Base-by-base conservation (phyloP, 2,329 filamentous ascomycete genomes). In the Fusarium tjaetaba region DNA sequence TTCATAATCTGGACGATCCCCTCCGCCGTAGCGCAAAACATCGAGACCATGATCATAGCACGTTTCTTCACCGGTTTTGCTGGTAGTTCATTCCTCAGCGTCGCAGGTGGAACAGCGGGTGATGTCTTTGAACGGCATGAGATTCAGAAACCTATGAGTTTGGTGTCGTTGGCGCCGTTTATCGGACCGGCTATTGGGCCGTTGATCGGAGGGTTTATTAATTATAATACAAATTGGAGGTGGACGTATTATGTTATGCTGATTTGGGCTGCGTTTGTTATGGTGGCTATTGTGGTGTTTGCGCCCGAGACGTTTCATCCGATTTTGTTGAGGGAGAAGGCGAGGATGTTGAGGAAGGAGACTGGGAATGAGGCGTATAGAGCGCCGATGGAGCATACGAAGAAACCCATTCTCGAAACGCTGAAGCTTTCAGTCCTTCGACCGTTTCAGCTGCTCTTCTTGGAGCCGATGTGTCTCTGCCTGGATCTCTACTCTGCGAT, bases 401-500 rank as follows among this genome's bases (percentile, higher is more conserved):
- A 43, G 11, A 65, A 57, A 9, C 64, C 72, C 0, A 62, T 70
- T 1, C 43, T 55, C 1, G 51, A 52, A 1, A 66, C 55, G 0
- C 61, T 74, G 2, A 71, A 62, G 0, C 42, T 72, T 0, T 90
- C 88, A 0, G 82, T 91, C 9, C 80, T 88, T 41, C 86, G 90
- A 13, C 93, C 93, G 1, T 92, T 95, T 78, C 89, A 95, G 79
- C 88, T 97, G 1, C 86, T 97, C 41, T 81, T 91, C 49, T 86
- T 92, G 49, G 94, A 96, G 82, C 93, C 93, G 46, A 97, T 97
- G 93, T 92, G 91, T 64, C 84, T 95, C 61, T 89, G 90, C 64
- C 88, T 97, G 26, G 94, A 93, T 79, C 82, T 95, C 16, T 93
- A 94, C 75, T 94, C 93, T 0, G 93, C 93, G n/a, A 88, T 97